Conservation (phyloP, 2,329 filamentous ascomycete species). For the Stagonosporopsis chrysanthemi region DNA sequence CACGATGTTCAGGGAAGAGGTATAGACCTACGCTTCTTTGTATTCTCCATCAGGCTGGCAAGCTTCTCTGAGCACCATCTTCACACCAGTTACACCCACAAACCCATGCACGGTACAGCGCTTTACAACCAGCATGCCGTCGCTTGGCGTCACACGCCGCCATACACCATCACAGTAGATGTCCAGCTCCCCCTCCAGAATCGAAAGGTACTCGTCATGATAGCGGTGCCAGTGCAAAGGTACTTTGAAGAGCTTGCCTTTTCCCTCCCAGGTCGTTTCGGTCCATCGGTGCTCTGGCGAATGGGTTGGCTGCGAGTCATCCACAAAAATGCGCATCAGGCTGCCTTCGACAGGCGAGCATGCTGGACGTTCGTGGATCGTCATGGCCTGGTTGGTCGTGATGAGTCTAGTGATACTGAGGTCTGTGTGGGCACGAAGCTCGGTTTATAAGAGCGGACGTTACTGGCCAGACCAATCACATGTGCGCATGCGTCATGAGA, state of each 20-base stretch:
- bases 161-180: not conserved
- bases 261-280: not conserved
- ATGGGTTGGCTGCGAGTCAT: not conserved
- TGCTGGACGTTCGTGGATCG: not conserved
- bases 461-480: too few relatives aligned
- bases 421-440: too few relatives aligned
- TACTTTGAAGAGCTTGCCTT: not conserved
- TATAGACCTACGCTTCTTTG: not conserved
- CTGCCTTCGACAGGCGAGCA: not conserved
- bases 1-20: not conserved
- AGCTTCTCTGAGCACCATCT: not conserved
- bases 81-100: not conserved
- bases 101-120: not conserved
- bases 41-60: not conserved
- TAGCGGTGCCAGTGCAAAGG: not conserved
- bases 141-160: not conserved
- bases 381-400: not conserved
- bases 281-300: not conserved
- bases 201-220: not conserved
- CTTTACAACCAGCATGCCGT: not conserved
- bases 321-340: not conserved
- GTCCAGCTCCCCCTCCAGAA: not conserved
- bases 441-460: too few relatives aligned
- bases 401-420: too few relatives aligned
- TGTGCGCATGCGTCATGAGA: not conserved